Evolutionary conservation across 2,329 filamentous ascomycete species (phyloP), one percentile per base, ranked within the genome.

Genomic region (Albifimbria verrucaria): DNA sequence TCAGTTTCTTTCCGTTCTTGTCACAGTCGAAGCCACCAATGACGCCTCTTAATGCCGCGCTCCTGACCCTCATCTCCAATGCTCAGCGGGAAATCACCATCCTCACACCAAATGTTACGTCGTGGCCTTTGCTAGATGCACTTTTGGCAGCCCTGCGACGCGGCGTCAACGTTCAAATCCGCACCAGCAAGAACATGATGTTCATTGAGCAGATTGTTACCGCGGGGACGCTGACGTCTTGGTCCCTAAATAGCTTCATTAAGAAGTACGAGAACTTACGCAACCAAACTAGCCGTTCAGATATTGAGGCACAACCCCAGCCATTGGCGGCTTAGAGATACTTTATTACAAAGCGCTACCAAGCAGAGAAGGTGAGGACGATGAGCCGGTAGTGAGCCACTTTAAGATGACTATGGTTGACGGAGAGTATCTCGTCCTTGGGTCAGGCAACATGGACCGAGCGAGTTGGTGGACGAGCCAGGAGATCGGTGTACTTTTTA

Each of bases 391-490:
- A 2, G 85, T 90, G 50, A 86, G 85, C 4, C 90, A 95, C 70
- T 74, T 93, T 53, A 95, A 95, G 68, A 78, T 92, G 64, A 87
- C 83, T 1, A 77, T 92, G 51, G 80, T 93, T 3, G 90, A 95
- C 65, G 76, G 77, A 1, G 76, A 84, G 55, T 82, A 85, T 20
- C 75, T 86, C 1, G 77, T 94, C 1, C 72, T 94, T 3, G 90
- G 90, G 0, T 92, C 88, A 18, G 90, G 89, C 1, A 95, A 95
- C 65, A 83, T 92, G 78, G 90, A 95, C 70, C 81, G 90, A 1
- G 89, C 90, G 7, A 92, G 88, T 65, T 94, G 89, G 88, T 92
- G 83, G 69, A 94, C 90, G 5, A 92, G 88, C 67, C 90, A 94
- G 69, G 90, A 95, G 70, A 73, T 94, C 21, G 90, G 90, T 1